Evolutionary conservation across 805 yeast genomes (phyloP).

Genomic region (Sugiyamaella marilandica): DNA sequence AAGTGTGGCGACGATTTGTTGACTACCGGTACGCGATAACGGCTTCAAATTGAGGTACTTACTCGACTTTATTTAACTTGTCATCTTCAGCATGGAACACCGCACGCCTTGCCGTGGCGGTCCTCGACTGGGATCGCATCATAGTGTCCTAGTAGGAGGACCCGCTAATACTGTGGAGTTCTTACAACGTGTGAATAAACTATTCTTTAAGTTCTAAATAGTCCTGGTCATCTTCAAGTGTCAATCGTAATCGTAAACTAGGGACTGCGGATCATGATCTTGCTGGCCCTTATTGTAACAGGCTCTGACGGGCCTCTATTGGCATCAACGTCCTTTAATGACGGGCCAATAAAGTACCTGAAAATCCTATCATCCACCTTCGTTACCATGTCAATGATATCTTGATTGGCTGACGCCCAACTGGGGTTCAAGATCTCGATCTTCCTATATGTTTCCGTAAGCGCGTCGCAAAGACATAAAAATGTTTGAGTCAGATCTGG

Average conservation of each 20-base stretch:
- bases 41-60: neutral
- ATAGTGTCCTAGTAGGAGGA: too few species aligned
- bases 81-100: neutral
- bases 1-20: slow-evolving; percentile 12
- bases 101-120: too few species aligned
- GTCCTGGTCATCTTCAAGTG: neutral
- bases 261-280: neutral
- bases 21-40: slow-evolving; percentile 5
- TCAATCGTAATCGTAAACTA: neutral
- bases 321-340: slow-evolving; percentile 22
- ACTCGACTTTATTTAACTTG: neutral
- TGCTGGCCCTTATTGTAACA: neutral
- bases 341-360: slow-evolving; percentile 20
- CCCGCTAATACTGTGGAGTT: too few species aligned
- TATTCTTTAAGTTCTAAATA: neutral
- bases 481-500: slow-evolving; percentile 29
- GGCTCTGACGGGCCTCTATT: neutral
- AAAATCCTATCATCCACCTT: slow-evolving; percentile 24
- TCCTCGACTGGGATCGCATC: too few species aligned
- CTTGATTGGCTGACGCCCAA: slow-evolving; percentile 11
- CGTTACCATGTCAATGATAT: slow-evolving; percentile 19
- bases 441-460: slow-evolving; percentile 22
- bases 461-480: slow-evolving; percentile 22
- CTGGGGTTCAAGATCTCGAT: slow-evolving; percentile 12
- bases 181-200: too few species aligned